A percentile compares a stretch with the other conserved stretches of the same genome.
phyloP scores from a whole-genome alignment of 176 grass and related monocot species.

The Oryza longistaminata region DNA sequence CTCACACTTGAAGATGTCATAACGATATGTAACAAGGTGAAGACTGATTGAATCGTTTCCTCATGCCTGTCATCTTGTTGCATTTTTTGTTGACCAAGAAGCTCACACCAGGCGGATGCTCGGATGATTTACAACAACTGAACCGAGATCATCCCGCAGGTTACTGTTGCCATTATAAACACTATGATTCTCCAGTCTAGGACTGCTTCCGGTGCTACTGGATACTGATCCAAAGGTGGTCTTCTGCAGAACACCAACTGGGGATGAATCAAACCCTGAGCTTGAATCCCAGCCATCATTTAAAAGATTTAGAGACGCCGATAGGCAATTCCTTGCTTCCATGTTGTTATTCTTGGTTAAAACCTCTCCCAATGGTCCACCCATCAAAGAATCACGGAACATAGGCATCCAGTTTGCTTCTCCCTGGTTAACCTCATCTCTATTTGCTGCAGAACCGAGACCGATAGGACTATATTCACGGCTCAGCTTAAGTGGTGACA shows the following conservation, averaged over 20 bases:
- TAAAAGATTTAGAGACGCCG: slow-evolving; percentile 60
- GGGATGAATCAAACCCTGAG: slow-evolving; percentile 58
- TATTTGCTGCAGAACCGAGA: slow-evolving; percentile 19
- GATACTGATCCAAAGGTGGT: slow-evolving; percentile 73
- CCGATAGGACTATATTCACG: slow-evolving; percentile 53
- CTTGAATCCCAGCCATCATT: slow-evolving; percentile 69
- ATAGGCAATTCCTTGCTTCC: slow-evolving; percentile 37
- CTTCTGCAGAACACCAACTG: slow-evolving; percentile 83
- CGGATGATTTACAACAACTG: slow-evolving; percentile 71
- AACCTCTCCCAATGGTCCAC: slow-evolving; percentile 84
- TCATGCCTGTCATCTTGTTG: slow-evolving; percentile 31
- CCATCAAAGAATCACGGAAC: slow-evolving; percentile 68
- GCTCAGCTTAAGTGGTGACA: slow-evolving; percentile 67
- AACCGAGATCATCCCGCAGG: slow-evolving; percentile 63
- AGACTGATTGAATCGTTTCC: not conserved
- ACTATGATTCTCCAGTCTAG: slow-evolving; percentile 62
- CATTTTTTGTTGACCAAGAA: slow-evolving; percentile 37
- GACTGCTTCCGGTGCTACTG: slow-evolving; percentile 88
- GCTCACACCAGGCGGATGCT: slow-evolving; percentile 61
- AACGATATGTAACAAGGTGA: slow-evolving; percentile 34
- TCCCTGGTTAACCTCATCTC: slow-evolving; percentile 29
- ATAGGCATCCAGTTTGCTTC: slow-evolving; percentile 59
- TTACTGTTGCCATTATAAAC: slow-evolving; percentile 51
- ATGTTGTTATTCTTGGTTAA: slow-evolving; percentile 49
- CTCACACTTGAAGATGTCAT: slow-evolving; percentile 19